Evolutionary conservation across 164 flowering plant species (phyloP), one percentile per base, ranked within the genome.

Genomic region (Houttuynia cordata): DNA sequence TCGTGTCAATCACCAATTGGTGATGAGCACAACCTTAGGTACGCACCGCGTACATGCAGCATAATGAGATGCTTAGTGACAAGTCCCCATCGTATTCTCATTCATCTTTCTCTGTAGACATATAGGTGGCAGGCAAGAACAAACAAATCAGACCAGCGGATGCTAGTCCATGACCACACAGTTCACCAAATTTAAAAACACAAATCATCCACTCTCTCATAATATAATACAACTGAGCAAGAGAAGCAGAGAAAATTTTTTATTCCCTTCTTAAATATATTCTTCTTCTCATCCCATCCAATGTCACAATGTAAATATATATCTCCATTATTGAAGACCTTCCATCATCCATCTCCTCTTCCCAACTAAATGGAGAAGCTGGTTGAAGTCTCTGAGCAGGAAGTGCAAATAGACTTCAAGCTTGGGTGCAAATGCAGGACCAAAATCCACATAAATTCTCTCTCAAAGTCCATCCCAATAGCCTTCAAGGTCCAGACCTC

Each of bases 401-500:
- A 83, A 62, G 80, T 83, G 1, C 73, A 68, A 18, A 80, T 84
- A 67, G 75, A 83, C 62, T 87, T 83, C 74, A 51, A 41, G 0
- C 70, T 79, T 24, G 65, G 66, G 50, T 23, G 69, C 67, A 87
- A 87, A 68, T 84, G 95, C 77, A 77, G 85, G 0, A 75, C 85
- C 4, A 80, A 55, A 47, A 78, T 87, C 14, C 68, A 62, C 64
- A 71, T 87, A 4, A 71, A 53, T 39, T 87, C 91, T 18, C 84
- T 83, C 69, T 53, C 52, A 71, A 6, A 78, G 55, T 62, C 77
- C 53, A 39, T 69, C 51, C 73, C 84, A 1, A 47, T 85, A 0
- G 86, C 84, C 25, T 87, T 81, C 81, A 85, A 85, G 65, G 78
- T 87, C 68, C 91, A 87, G 62, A 87, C 95, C 57, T 84, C 95